Conservation (phyloP, 2,329 filamentous ascomycete genomes). For the Alternaria panax region DNA sequence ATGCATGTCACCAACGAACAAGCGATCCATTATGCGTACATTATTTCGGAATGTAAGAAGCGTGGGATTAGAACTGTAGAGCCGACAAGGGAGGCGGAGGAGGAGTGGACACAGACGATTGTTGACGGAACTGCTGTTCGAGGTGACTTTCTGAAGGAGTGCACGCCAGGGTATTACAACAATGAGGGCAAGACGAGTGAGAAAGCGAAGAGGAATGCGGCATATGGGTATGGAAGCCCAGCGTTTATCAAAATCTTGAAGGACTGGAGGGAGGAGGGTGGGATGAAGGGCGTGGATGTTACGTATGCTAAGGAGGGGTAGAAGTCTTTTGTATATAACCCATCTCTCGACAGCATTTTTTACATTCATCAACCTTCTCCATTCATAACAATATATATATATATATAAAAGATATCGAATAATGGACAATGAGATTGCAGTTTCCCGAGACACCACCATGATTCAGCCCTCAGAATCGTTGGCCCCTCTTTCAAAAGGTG, state of each 20-base stretch:
- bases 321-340: not conserved
- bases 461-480: too few relatives aligned
- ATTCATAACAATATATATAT: not conserved
- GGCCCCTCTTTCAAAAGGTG: too few relatives aligned
- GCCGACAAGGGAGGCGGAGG: slow-evolving; percentile 55
- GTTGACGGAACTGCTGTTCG: slow-evolving; percentile 53
- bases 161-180: slow-evolving; percentile 65
- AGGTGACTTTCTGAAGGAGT: slow-evolving; percentile 53
- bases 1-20: slow-evolving; percentile 37
- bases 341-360: accelerated
- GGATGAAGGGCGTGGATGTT: slow-evolving; percentile 34
- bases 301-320: not conserved
- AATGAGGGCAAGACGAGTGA: slow-evolving; percentile 28
- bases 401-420: too few relatives aligned
- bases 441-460: accelerated
- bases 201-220: slow-evolving; percentile 20
- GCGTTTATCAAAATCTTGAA: slow-evolving; percentile 45
- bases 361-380: not conserved
- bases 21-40: slow-evolving; percentile 55
- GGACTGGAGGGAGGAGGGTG: slow-evolving; percentile 40
- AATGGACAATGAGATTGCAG: too few relatives aligned
- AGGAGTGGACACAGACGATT: slow-evolving; percentile 58
- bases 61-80: slow-evolving; percentile 51
- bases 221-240: slow-evolving; percentile 40
- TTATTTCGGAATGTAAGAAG: slow-evolving; percentile 50